Evolutionary conservation across 1,284 basidiomycete genomes (phyloP), one percentile per base, ranked within the genome.

Genomic region (Coniophora puteana): DNA sequence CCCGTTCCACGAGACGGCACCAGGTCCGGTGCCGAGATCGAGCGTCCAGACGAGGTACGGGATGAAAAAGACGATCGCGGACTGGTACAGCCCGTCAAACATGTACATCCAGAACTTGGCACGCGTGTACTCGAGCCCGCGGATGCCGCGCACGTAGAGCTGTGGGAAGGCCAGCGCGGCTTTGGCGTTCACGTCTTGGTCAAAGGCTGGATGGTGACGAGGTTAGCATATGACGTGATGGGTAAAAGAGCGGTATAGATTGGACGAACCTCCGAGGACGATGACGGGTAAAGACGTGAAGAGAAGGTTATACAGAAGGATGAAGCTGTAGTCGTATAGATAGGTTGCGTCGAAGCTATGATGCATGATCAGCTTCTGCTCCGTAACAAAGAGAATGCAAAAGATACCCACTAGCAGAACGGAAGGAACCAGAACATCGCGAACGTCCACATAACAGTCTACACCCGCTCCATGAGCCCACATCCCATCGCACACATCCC

Each of bases 201-300:
- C 94, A 58, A 97, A 95, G 14, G 92, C 89, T 87, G 45, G 21
- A 36, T 33, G 33, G 36, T 25, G 16, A 22, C 8, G 26, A 13
- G 29, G 14, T 36, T 53, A 18, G 57, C 44, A 11, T 29, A 13
- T n/a, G 25, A 17, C 33, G 40, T 21, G 18, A 20, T 34, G 26
- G 30, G 20, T 6, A 37, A 39, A 24, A 14, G 27, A 27, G 11
- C 3, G 20, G n/a, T 8, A 14, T 20, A 10, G 36, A 40, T 4
- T 22, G 34, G 4, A 51, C 76, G 46, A 54, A 89, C 88, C 86
- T 63, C 95, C 95, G 44, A 97, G 78, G 40, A 88, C 75, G 45
- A 92, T 89, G 51, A 97, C 92, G 17, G 93, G 93, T 16, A 97
- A 67, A 1, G 93, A 95, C 3, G 94, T 97, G 70, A 98, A 99